These are phyloP conservation scores for Aureobasidium sp. DNA, from an alignment of 2,329 filamentous ascomycete species.

Conservation along the genomic window DNA sequence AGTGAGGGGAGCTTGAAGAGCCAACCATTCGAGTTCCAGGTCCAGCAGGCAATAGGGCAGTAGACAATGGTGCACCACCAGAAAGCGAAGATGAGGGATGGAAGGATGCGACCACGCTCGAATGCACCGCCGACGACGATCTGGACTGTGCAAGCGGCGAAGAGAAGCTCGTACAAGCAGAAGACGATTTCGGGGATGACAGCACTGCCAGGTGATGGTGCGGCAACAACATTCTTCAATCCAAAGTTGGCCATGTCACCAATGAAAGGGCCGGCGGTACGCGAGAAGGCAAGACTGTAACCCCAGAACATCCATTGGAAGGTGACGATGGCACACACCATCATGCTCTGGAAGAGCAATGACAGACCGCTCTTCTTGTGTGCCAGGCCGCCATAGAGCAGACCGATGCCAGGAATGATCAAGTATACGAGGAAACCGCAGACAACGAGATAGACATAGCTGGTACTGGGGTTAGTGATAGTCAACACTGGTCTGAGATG, in stretches of 20 bases:
- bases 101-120: constrained; percentile 56
- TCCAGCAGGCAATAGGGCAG: constrained; percentile 58
- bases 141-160: constrained; percentile 56
- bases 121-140: constrained; percentile 60
- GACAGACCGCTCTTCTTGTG: constrained; percentile 56
- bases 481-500: neutral
- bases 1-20: constrained; percentile 53
- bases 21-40: constrained; percentile 62
- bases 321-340: constrained; percentile 45
- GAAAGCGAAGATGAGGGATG: constrained; percentile 57
- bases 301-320: constrained; percentile 57
- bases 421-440: constrained; percentile 58
- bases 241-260: constrained; percentile 57
- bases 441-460: constrained; percentile 52
- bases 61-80: constrained; percentile 61
- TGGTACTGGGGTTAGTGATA: neutral
- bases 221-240: constrained; percentile 53
- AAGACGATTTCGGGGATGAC: constrained; percentile 59
- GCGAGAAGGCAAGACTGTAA: constrained; percentile 56
- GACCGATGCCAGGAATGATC: constrained; percentile 60
- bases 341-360: constrained; percentile 56
- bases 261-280: constrained; percentile 55
- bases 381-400: constrained; percentile 58
- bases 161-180: constrained; percentile 59
- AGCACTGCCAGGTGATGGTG: constrained; percentile 52